Conservation (phyloP, 2,329 filamentous ascomycete species). For the Beauveria sp. region DNA sequence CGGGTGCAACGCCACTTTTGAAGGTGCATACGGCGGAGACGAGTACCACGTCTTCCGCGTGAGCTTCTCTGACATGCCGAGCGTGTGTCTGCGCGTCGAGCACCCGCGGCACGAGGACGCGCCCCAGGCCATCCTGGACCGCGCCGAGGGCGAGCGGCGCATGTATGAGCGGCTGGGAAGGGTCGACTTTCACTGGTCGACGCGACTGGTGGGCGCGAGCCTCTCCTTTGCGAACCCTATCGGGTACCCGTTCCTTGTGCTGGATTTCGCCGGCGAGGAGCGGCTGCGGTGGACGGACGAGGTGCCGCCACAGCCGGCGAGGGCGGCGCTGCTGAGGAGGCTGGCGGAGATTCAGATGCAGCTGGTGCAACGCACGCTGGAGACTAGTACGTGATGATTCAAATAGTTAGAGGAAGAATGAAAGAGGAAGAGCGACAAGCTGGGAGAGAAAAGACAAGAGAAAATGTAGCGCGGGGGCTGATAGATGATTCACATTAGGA, state of each 20-base stretch:
- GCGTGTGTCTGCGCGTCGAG: neutral
- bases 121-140: neutral
- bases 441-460: neutral
- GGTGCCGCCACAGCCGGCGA: neutral
- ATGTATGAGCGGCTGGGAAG: neutral
- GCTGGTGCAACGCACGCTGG: neutral
- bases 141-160: neutral
- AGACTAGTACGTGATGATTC: neutral
- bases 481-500: neutral
- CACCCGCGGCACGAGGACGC: neutral
- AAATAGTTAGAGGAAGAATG: neutral
- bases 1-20: neutral
- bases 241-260: neutral
- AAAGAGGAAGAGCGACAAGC: neutral
- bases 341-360: neutral
- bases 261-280: neutral
- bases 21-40: neutral
- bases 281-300: neutral
- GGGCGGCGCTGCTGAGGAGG: neutral
- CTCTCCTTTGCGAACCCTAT: conserved; percentile 2
- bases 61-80: neutral
- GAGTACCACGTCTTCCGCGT: neutral
- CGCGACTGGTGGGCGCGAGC: neutral
- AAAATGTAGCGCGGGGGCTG: neutral
- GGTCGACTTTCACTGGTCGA: neutral